A percentile compares a stretch with the other conserved stretches of the same genome.
Evolutionary conservation across 2,329 filamentous ascomycete genomes (phyloP).

Genomic region (Arachnomyces sp.): DNA sequence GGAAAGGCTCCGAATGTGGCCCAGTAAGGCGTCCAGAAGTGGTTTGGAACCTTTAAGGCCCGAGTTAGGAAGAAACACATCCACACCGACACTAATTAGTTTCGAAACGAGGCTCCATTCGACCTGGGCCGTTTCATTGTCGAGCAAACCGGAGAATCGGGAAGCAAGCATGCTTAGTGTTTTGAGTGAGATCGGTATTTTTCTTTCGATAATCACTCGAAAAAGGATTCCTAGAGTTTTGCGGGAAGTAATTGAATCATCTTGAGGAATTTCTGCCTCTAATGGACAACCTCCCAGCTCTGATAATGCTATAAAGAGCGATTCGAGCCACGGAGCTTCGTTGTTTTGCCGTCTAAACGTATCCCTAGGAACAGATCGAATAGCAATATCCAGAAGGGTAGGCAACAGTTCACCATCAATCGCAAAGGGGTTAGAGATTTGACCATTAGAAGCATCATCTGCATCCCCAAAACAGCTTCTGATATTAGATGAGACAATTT

Average conservation of each 20-base stretch:
- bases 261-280: conserved; percentile 18
- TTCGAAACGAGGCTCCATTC: conserved; percentile 37
- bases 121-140: conserved; percentile 19
- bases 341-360: conserved; percentile 35
- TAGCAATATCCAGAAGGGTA: conserved; percentile 39
- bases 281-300: conserved; percentile 31
- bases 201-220: conserved; percentile 30
- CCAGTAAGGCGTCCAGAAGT: conserved; percentile 29
- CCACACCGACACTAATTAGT: conserved; percentile 34
- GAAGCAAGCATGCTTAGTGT: conserved; percentile 34
- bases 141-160: conserved; percentile 31
- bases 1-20: conserved; percentile 29
- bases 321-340: conserved; percentile 45
- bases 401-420: conserved; percentile 28
- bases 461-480: conserved; percentile 26
- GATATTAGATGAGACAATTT: conserved; percentile 30
- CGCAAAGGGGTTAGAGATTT: background rate
- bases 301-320: conserved; percentile 38
- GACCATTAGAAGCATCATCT: background rate
- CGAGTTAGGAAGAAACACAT: conserved; percentile 39
- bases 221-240: conserved; percentile 31
- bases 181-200: conserved; percentile 33
- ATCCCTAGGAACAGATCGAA: conserved; percentile 37
- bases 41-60: conserved; percentile 29
- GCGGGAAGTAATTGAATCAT: conserved; percentile 24